Conservation (phyloP, 2,329 filamentous ascomycete genomes). For the Tolypocladium inflatum region DNA sequence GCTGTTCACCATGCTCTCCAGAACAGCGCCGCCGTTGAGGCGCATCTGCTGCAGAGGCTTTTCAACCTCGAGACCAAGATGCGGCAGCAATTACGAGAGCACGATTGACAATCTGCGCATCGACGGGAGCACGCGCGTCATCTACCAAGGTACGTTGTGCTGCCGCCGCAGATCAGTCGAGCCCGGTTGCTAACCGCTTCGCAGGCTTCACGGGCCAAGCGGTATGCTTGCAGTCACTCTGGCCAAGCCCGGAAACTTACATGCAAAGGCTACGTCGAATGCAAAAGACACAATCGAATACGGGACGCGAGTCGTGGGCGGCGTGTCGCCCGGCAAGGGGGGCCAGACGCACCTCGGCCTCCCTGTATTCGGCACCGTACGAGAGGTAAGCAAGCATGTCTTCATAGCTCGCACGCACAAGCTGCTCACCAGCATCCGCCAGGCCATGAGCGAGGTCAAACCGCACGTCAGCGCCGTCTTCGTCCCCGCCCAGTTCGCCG, state of each 20-base stretch:
- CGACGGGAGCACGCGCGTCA: conserved; percentile 18
- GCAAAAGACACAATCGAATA: conserved; percentile 27
- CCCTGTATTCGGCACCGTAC: conserved; percentile 25
- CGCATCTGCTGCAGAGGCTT: not conserved
- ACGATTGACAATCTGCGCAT: conserved; percentile 21
- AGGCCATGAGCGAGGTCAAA: conserved; percentile 23
- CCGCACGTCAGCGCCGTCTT: conserved; percentile 68
- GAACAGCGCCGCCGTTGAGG: not conserved
- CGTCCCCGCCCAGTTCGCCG: conserved; percentile 57
- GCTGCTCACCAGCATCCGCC: not conserved
- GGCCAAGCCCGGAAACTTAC: not conserved
- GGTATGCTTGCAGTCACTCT: conserved; percentile 9
- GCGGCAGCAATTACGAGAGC: conserved; percentile 8
- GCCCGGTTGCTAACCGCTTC: not conserved
- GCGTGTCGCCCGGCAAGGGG: conserved; percentile 27
- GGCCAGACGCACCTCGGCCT: conserved; percentile 20
- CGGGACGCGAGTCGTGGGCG: conserved; percentile 27
- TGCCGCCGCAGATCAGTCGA: too few species aligned
- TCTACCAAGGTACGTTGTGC: conserved; percentile 21
- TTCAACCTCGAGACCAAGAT: not conserved
- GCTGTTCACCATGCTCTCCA: not conserved
- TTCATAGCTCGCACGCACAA: not conserved
- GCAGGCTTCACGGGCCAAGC: conserved; percentile 28
- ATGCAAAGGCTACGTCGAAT: conserved; percentile 23
- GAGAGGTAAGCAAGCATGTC: conserved; percentile 13